These are phyloP conservation scores for Neopestalotiopsis sp. DNA, from an alignment of 2,329 filamentous ascomycete genomes.

Conservation along the genomic window DNA sequence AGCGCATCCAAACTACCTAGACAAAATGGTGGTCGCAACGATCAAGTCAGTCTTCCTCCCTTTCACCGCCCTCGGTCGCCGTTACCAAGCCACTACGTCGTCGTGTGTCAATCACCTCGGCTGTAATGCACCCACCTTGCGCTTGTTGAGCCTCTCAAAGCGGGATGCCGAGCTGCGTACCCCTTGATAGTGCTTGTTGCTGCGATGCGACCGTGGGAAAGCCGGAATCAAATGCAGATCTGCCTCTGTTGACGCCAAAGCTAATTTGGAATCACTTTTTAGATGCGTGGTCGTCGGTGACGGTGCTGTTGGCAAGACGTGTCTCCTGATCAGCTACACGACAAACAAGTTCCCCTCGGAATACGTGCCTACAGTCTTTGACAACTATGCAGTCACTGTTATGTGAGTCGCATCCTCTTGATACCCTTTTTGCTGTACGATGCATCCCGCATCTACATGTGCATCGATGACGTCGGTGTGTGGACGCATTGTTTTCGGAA, in stretches of 20 bases:
- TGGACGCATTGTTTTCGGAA: neutral
- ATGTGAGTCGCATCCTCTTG: constrained; percentile 73
- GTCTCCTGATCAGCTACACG: constrained; percentile 97
- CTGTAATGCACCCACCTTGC: neutral
- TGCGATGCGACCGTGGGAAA: neutral
- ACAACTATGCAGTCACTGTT: constrained; percentile 99
- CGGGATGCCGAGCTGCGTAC: neutral
- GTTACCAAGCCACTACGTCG: constrained; percentile 19
- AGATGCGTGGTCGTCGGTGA: constrained; percentile 99
- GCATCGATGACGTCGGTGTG: constrained; percentile 3
- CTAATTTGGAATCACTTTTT: constrained; percentile 9
- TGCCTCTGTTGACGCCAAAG: neutral
- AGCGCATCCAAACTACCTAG: constrained; percentile 41
- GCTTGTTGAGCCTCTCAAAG: neutral
- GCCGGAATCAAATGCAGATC: neutral
- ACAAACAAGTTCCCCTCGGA: constrained; percentile 99
- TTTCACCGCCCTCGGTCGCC: constrained; percentile 28
- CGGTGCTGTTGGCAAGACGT: constrained; percentile 99
- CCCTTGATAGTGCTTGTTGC: neutral
- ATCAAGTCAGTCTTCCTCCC: constrained; percentile 60
- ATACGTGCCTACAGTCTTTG: constrained; percentile 99
- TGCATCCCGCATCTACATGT: neutral
- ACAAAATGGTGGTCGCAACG: constrained; percentile 67
- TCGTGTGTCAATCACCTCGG: constrained; percentile 14
- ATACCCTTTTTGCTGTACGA: neutral